Base-by-base conservation (phyloP, 768 basidiomycete genomes). In the Amanita fuliginea region DNA sequence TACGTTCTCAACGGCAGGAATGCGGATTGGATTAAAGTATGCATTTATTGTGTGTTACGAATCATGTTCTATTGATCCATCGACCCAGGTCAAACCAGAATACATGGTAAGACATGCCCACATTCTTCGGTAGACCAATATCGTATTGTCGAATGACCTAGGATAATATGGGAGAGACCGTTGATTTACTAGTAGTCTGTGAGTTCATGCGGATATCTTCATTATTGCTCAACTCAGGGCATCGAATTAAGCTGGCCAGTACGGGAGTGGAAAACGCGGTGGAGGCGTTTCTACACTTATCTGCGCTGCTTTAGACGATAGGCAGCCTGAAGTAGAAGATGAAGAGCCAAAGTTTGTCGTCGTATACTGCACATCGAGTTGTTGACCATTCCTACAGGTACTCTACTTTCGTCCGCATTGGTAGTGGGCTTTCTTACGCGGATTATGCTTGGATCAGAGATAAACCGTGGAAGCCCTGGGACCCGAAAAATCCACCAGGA, bases 161-260 rank as follows among this genome's bases (percentile, higher is more conserved):
- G 87, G 91, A 94, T 56, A 85, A 89, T 53, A 79, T 94, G 76
- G 91, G 89, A 6, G 92, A 96, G 67, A 93, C 86, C 0, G 83
- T 94, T 3, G 95, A 97, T 57, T 79, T 95, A 1, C 67, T 98
- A 6, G 92, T 98, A 19, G 80, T 98, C 30, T 89, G 90, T 83
- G 59, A 54, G 81, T 58, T 26, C 21, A 14, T 18, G 8, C 13
- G 30, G 9, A 14, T 47, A 7, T 34, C 16, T 11, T 19, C 21
- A 14, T 3, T n/a, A 6, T 14, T 5, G 19, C 19, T 35, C 8
- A 24, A 35, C 24, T 42, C 6, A 43, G 18, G 28, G 42, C 3
- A n/a, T 40, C 22, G 9, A 21, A 30, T 51, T 26, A 36, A 90
- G 91, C 77, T 51, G 95, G 86, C 1, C 86, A 90, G 59, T 97